Evolutionary conservation across 2,329 filamentous ascomycete species (phyloP), one percentile per base, ranked within the genome.

Genomic region (Neofusicoccum ribis): DNA sequence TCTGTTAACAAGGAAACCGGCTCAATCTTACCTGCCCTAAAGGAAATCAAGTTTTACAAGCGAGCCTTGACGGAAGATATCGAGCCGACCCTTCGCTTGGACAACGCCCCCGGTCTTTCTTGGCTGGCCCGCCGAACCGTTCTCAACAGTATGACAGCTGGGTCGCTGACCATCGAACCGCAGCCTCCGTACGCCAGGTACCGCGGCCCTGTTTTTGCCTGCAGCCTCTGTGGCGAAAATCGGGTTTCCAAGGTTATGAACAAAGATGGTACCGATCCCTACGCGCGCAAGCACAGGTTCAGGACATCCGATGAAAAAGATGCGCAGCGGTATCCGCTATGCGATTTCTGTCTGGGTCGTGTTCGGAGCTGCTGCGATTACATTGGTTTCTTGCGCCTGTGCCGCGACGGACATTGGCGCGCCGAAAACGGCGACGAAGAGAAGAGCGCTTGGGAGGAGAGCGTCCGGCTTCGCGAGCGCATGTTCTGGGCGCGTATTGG

Each of bases 401-500:
- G 98, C 65, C 92, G 94, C 70, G 94, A 97, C 71, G 95, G 95
- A 2, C 91, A 97, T 72, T 95, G 95, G 88, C 88, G 91, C 59
- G 89, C 90, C 12, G 91, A 93, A 52, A 91, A 91, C 65, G 87
- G 90, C 44, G 92, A 95, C 58, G 91, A 93, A 39, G 92, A 96
- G 78, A 92, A 91, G 73, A 87, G 88, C 34, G 92, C 93, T 0
- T 99, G 95, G 95, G 94, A 98, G 74, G 95, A 99, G 80, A 92
- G 92, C 65, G 91, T 97, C 11, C 87, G 90, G 36, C 79, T 98
- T 54, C 85, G 95, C 59, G 95, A 99, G 76, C 89, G 94, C 70
- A 97, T 99, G 91, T 99, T 99, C 76, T 99, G 95, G 95, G 88
- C 91, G 59, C 87, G 95, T 64, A 88, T 99, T 61, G 94, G 94